phyloP scores from a whole-genome alignment of 208 protist species.

The Angomonas deanei region DNA sequence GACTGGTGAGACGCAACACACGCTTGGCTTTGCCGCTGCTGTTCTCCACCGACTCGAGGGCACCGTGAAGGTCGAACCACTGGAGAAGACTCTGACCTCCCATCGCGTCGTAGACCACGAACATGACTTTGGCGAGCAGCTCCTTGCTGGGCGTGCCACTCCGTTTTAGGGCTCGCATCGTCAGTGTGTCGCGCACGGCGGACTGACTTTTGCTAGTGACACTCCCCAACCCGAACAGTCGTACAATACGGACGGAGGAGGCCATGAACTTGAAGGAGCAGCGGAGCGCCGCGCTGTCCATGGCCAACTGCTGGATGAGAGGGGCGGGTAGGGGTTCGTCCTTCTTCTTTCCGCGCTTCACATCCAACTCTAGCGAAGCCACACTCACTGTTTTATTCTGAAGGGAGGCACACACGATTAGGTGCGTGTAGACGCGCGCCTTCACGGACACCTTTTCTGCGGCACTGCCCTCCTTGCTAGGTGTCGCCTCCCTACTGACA shows the following conservation, averaged over 20 bases:
- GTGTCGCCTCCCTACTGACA: not conserved
- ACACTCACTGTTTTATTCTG: constrained; percentile 78
- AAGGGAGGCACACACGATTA: constrained; percentile 49
- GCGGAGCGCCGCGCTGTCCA: constrained; percentile 33
- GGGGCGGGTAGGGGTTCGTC: not conserved
- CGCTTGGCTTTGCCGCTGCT: not conserved
- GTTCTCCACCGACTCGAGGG: not conserved
- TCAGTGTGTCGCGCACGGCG: not conserved
- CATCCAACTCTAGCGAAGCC: constrained; percentile 15
- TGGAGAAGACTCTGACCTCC: not conserved
- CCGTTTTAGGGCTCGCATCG: not conserved
- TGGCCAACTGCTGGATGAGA: constrained; percentile 19
- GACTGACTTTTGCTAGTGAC: constrained; percentile 6
- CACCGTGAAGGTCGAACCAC: not conserved
- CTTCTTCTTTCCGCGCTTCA: not conserved
- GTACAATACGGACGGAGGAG: constrained; percentile 78
- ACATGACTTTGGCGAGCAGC: constrained; percentile 27
- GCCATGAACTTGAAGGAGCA: constrained; percentile 60
- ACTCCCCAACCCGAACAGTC: constrained; percentile 64
- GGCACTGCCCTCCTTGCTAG: not conserved
- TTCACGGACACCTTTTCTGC: constrained; percentile 7
- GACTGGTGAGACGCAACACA: not conserved
- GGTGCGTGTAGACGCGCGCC: constrained; percentile 40
- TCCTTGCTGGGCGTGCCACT: constrained; percentile 15
- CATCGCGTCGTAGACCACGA: constrained; percentile 52